phyloP scores from a whole-genome alignment of 805 yeast species.

The Torulaspora maleeae region DNA sequence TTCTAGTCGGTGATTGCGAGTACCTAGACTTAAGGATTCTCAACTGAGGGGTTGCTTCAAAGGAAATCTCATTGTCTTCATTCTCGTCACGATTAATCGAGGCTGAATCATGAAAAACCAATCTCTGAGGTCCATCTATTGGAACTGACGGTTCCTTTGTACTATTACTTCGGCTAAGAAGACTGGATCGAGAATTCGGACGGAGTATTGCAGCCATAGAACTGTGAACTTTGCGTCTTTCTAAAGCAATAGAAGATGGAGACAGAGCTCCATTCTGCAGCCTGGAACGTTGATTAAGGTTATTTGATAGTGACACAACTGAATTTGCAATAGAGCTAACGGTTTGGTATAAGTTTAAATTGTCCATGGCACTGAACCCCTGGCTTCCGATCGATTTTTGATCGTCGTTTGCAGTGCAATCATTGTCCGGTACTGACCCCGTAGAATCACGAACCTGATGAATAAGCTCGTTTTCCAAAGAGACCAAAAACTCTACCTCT shows the following conservation, averaged over 20 bases:
- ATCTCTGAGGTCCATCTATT: constrained; percentile 24
- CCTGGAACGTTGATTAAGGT: constrained; percentile 18
- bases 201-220: constrained; percentile 15
- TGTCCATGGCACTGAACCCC: constrained; percentile 33
- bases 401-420: not conserved
- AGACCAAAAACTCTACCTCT: constrained; percentile 54
- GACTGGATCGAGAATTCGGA: constrained; percentile 11
- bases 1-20: constrained; percentile 8
- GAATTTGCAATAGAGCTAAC: constrained; percentile 35
- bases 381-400: not conserved
- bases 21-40: constrained; percentile 7
- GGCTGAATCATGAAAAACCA: constrained; percentile 21
- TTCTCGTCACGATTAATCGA: not conserved
- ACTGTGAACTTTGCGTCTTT: constrained; percentile 27
- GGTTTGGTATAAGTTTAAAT: constrained; percentile 34
- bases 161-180: constrained; percentile 10
- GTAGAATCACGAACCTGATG: constrained; percentile 19
- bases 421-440: constrained; percentile 3
- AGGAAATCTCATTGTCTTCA: not conserved
- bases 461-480: constrained; percentile 42
- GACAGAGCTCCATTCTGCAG: constrained; percentile 15
- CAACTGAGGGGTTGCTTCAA: constrained; percentile 12
- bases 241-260: constrained; percentile 23
- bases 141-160: constrained; percentile 1
- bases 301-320: constrained; percentile 33